Evolutionary conservation across 1,284 basidiomycete genomes (phyloP), one percentile per base, ranked within the genome.

Genomic region (Ustilago cynodontis): DNA sequence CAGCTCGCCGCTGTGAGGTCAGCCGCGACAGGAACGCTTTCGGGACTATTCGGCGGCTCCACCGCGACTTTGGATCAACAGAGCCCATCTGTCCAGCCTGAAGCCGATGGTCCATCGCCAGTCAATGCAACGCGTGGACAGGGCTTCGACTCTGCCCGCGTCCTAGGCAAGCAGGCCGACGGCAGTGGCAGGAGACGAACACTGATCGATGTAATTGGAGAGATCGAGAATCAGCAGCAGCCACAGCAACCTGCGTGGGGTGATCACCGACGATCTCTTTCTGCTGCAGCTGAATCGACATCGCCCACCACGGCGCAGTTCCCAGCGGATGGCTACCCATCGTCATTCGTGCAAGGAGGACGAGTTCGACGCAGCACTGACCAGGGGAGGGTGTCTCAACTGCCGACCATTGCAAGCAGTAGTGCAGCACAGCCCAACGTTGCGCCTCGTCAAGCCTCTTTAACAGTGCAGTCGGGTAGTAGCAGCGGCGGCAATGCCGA

Each of bases 121-220:
- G 35, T 47, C 28, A 76, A 76, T 53, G 56, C 65, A 28, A 31
- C 35, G 9, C 68, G 67, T 20, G 76, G 76, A 14, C 71, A 78
- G 16, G 76, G 76, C 1, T 64, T 62, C 35, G 76, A 78, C 39
- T 71, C 76, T 31, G 71, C 65, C 2, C 64, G 76, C 6, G 59
- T 70, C 35, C 68, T 78, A 2, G 71, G 54, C 31, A 71, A 56
- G 20, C 49, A 58, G 13, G 24, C 43, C 1, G 71, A 69, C 5
- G 50, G 49, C 3, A 47, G 53, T 3, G 71, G 66, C 7, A 43
- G 63, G 20, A 31, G 67, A 35, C 60, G 67, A 16, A 77, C 75
- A 1, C 37, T 77, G 26, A 70, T 77, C 31, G 75, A 77, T 16
- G 67, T 77, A 60, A 72, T 73, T 22, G 75, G 71, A 54, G 63